phyloP scores from a whole-genome alignment of 371 early-diverging fungal species.

The Mortierella sp. region DNA sequence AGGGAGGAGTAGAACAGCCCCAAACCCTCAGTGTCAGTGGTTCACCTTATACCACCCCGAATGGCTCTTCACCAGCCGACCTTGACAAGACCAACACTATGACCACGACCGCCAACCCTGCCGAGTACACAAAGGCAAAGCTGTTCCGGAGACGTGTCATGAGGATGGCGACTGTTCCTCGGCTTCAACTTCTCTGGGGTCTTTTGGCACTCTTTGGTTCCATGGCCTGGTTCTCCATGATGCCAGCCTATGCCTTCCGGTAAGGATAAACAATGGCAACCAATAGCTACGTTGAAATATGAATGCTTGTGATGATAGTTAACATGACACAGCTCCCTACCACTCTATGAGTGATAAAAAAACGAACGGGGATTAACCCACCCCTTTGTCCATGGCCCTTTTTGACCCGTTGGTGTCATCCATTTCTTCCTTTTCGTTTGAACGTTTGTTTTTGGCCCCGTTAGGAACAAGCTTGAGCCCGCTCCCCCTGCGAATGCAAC shows the following conservation, averaged over 20 bases:
- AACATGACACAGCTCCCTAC: neutral
- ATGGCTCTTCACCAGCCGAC: neutral
- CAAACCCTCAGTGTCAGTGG: slow-evolving; percentile 1
- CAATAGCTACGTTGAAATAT: no score
- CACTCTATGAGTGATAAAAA: neutral
- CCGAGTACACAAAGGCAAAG: slow-evolving; percentile 17
- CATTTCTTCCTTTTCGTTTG: slow-evolving; percentile 1
- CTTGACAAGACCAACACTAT: neutral
- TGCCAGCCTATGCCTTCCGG: slow-evolving; percentile 56
- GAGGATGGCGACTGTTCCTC: slow-evolving; percentile 34
- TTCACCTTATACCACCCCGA: neutral
- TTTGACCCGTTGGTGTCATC: neutral
- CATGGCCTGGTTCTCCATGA: slow-evolving; percentile 51
- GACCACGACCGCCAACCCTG: neutral
- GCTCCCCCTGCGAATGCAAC: slow-evolving; percentile 17
- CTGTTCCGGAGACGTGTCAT: slow-evolving; percentile 33
- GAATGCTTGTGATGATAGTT: no score
- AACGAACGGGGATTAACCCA: neutral
- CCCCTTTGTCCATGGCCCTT: neutral
- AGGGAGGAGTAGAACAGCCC: slow-evolving; percentile 2
- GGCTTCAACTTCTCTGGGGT: slow-evolving; percentile 41
- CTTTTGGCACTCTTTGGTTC: slow-evolving; percentile 31
- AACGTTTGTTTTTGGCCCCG: neutral
- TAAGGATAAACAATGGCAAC: slow-evolving; percentile 13
- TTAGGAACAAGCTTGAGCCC: slow-evolving; percentile 36